Conservation (phyloP, 441 rosid genomes). For the Mallotus repandus region DNA sequence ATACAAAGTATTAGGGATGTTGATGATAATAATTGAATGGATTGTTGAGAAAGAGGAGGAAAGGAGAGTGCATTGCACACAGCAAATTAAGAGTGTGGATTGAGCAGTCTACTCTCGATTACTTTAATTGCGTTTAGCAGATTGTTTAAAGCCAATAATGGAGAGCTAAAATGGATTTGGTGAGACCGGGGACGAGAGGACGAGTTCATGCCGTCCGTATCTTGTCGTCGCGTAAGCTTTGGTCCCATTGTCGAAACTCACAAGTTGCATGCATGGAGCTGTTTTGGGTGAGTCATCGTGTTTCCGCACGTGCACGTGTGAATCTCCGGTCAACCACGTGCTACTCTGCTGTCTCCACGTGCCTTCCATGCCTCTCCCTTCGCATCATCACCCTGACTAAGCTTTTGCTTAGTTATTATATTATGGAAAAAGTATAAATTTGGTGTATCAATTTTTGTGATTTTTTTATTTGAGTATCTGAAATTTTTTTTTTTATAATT, state of each 20-base stretch:
- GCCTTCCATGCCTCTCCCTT: neutral
- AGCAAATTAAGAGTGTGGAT: neutral
- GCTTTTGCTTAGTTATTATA: neutral
- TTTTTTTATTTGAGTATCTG: too few species aligned
- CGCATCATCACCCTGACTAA: neutral
- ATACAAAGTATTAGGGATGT: too few species aligned
- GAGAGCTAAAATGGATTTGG: neutral
- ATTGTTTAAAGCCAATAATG: neutral
- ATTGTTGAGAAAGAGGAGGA: too few species aligned
- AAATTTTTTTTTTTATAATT: too few species aligned
- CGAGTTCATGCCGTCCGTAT: slow-evolving; percentile 26
- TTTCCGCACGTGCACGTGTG: neutral
- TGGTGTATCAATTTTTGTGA: too few species aligned
- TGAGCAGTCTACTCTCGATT: neutral
- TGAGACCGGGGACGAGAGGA: neutral
- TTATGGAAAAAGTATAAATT: too few species aligned
- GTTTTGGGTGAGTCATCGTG: too few species aligned
- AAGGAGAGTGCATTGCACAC: neutral
- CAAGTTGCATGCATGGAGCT: too few species aligned
- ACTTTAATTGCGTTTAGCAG: neutral
- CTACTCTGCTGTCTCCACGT: slow-evolving; percentile 14
- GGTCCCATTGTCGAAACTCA: neutral
- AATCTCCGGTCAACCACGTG: neutral
- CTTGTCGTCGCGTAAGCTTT: slow-evolving; percentile 15
- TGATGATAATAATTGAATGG: too few species aligned